These are phyloP conservation scores for Alopecurus myosuroides DNA, from an alignment of 176 grass and related monocot genomes.

Conservation along the genomic window DNA sequence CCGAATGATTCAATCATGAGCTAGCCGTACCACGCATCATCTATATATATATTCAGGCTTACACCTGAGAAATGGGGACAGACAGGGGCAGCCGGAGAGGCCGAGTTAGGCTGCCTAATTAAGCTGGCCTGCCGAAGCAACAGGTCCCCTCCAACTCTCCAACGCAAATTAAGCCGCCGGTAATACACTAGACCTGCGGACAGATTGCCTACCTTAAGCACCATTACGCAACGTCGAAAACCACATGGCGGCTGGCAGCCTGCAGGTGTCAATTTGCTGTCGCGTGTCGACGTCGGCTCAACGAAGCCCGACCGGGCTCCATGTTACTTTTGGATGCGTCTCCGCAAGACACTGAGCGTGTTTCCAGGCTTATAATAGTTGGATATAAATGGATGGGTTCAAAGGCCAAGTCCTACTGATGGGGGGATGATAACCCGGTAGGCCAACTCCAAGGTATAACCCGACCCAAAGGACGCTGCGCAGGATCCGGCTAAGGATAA, in stretches of 20 bases:
- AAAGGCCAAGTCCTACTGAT: too few relatives aligned
- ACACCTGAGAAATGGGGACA: slow-evolving; percentile 8
- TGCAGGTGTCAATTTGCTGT: slow-evolving; percentile 45
- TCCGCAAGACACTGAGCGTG: slow-evolving; percentile 38
- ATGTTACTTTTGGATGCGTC: neutral
- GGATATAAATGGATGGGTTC: neutral
- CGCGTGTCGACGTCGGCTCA: slow-evolving; percentile 14
- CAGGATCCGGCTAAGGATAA: too few relatives aligned
- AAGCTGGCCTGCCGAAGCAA: slow-evolving; percentile 29
- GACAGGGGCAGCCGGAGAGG: neutral
- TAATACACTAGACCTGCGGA: too few relatives aligned
- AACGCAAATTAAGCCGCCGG: slow-evolving; percentile 23
- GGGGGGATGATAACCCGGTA: too few relatives aligned
- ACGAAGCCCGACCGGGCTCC: neutral
- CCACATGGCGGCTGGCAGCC: too few relatives aligned
- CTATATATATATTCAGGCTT: neutral
- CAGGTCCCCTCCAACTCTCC: slow-evolving; percentile 33
- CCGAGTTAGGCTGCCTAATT: slow-evolving; percentile 20
- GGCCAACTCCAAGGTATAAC: too few relatives aligned
- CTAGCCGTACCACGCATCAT: neutral
- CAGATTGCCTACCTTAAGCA: too few relatives aligned
- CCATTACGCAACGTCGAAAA: too few relatives aligned
- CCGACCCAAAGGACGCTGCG: too few relatives aligned
- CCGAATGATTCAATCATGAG: neutral
- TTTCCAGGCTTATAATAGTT: neutral